A percentile compares a stretch with the other conserved stretches of the same genome.
Conservation (phyloP, 164 flowering plant genomes). For the Nymphaea colorata region DNA sequence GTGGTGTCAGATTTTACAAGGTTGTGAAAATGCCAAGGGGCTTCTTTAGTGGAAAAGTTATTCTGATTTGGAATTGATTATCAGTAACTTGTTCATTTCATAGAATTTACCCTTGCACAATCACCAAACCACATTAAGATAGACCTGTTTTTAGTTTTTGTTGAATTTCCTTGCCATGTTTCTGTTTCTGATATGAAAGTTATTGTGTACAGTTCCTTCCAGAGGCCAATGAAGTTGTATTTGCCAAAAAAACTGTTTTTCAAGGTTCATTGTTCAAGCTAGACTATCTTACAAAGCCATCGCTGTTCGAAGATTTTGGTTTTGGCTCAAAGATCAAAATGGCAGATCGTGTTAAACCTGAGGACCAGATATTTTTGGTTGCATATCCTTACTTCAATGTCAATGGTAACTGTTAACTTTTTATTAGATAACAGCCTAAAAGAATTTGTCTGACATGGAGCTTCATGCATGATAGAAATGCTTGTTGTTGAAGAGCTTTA, state of each 20-base stretch:
- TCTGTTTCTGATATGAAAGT: not conserved
- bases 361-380: conserved; percentile 75
- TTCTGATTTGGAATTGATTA: not conserved
- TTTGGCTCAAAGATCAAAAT: conserved; percentile 67
- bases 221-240: conserved; percentile 83
- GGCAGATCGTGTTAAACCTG: conserved; percentile 80
- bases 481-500: conserved; percentile 93
- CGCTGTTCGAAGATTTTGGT: conserved; percentile 90
- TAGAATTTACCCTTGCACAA: not conserved
- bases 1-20: too few species aligned
- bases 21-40: too few species aligned
- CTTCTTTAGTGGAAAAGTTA: too few species aligned
- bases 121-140: too few species aligned
- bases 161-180: not conserved
- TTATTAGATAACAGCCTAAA: not conserved
- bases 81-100: not conserved
- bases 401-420: conserved; percentile 35
- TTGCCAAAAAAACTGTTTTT: conserved; percentile 68
- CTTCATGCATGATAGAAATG: conserved; percentile 47
- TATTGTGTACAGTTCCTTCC: conserved; percentile 68
- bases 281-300: conserved; percentile 91
- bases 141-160: too few species aligned
- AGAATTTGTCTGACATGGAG: not conserved
- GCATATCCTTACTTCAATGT: conserved; percentile 96
- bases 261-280: conserved; percentile 77